Conservation (phyloP, 179 eudicot genomes). For the Drosera spatulata region DNA sequence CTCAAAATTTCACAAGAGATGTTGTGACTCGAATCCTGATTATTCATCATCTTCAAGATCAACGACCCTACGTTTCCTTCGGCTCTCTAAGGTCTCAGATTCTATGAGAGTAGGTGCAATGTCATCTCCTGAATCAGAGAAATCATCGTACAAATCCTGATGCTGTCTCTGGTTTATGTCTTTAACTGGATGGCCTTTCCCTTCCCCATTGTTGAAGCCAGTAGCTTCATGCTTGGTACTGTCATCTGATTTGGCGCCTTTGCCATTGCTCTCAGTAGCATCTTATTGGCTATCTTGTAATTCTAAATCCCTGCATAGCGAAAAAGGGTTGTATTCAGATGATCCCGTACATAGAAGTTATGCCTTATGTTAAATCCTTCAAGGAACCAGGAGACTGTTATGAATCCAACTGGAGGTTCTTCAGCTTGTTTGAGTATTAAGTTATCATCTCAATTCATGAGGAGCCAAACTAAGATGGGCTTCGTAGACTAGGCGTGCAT, state of each 20-base stretch:
- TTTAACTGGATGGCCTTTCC: conserved; percentile 9
- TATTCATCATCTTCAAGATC: conserved; percentile 73
- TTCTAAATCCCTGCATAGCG: conserved; percentile 30
- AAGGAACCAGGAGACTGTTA: too few relatives aligned
- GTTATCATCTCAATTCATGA: too few relatives aligned
- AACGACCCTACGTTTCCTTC: conserved; percentile 65
- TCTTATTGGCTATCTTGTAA: conserved; percentile 14
- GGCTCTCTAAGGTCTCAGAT: conserved; percentile 20
- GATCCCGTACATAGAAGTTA: too few relatives aligned
- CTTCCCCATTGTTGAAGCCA: conserved; percentile 6
- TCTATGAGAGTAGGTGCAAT: conserved; percentile 17
- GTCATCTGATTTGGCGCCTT: conserved; percentile 10
- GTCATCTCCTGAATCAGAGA: conserved; percentile 26
- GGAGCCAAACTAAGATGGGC: too few relatives aligned
- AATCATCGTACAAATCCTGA: conserved; percentile 15
- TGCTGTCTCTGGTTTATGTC: conserved; percentile 1
- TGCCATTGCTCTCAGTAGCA: conserved; percentile 6
- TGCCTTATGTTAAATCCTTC: too few relatives aligned
- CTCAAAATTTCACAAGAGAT: background rate
- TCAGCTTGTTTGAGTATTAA: too few relatives aligned
- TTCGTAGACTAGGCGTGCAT: too few relatives aligned
- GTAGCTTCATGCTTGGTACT: conserved; percentile 12
- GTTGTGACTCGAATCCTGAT: background rate
- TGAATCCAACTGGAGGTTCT: too few relatives aligned
- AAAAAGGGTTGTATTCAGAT: background rate